These are phyloP conservation scores for Ogataea saltuana DNA, from an alignment of 805 yeast species.

Conservation along the genomic window DNA sequence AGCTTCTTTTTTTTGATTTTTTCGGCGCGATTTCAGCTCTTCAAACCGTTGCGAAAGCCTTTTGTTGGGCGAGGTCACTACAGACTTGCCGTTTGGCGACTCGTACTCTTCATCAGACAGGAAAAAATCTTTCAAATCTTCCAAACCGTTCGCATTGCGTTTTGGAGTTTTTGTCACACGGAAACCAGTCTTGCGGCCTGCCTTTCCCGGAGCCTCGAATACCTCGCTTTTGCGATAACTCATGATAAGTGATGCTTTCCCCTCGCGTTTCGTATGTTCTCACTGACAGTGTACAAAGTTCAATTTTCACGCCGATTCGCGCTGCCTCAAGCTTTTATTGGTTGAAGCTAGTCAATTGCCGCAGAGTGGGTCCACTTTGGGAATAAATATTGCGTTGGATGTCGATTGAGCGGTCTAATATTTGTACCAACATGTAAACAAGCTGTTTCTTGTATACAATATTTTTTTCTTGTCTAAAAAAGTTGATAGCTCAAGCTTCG, in stretches of 20 bases:
- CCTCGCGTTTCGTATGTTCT: no score
- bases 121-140: slow-evolving; percentile 69
- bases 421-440: no score
- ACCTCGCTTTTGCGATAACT: slow-evolving; percentile 38
- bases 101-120: slow-evolving; percentile 47
- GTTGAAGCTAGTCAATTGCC: no score
- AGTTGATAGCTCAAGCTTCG: no score
- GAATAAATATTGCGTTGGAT: no score
- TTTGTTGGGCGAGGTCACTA: slow-evolving; percentile 20
- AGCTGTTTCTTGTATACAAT: no score
- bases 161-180: slow-evolving; percentile 37
- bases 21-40: slow-evolving; percentile 16
- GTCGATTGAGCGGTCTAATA: no score
- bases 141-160: slow-evolving; percentile 63
- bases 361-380: no score
- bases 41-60: slow-evolving; percentile 19
- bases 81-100: slow-evolving; percentile 20
- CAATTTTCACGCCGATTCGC: background rate
- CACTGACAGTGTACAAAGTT: no score
- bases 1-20: slow-evolving; percentile 6
- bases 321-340: background rate
- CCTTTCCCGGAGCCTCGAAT: slow-evolving; percentile 50
- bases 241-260: slow-evolving; percentile 13
- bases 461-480: no score
- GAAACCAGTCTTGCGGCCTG: slow-evolving; percentile 68